Percentiles rank a stretch among this genome's conserved stretches.
Evolutionary conservation across 2,329 filamentous ascomycete genomes (phyloP).

Genomic region (Dothistroma pini): DNA sequence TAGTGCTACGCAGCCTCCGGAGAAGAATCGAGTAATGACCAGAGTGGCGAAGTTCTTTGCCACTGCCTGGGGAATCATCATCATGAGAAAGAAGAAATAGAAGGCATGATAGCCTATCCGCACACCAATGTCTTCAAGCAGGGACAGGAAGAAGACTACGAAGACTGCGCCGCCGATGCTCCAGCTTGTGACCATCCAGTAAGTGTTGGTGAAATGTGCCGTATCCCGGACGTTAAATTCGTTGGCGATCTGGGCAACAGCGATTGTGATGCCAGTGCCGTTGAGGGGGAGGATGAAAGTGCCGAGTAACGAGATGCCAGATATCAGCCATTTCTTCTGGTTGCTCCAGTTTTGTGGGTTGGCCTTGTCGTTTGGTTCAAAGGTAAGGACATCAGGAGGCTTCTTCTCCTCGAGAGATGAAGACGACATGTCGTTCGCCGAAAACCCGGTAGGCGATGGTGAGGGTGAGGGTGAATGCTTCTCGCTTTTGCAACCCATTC

Average conservation of each 20-base stretch:
- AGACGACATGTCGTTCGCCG: background rate
- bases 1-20: constrained; percentile 36
- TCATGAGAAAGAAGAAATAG: constrained; percentile 37
- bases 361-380: constrained; percentile 45
- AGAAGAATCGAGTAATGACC: constrained; percentile 37
- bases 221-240: constrained; percentile 36
- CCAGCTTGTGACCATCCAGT: constrained; percentile 39
- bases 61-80: constrained; percentile 40
- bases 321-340: constrained; percentile 35
- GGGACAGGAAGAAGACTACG: constrained; percentile 35
- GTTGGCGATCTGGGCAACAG: constrained; percentile 32
- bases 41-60: constrained; percentile 40
- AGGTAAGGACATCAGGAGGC: constrained; percentile 41
- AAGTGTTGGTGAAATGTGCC: constrained; percentile 36
- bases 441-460: background rate
- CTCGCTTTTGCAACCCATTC: constrained; percentile 8
- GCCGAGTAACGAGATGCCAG: constrained; percentile 31
- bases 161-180: constrained; percentile 37
- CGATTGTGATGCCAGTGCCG: constrained; percentile 38
- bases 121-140: constrained; percentile 40
- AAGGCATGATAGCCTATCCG: constrained; percentile 28
- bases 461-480: background rate
- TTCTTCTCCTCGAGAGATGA: constrained; percentile 11
- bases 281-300: constrained; percentile 37
- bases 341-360: constrained; percentile 37